Evolutionary conservation across 78 protist species (phyloP).

Genomic region (Anaeramoeba ignava): DNA sequence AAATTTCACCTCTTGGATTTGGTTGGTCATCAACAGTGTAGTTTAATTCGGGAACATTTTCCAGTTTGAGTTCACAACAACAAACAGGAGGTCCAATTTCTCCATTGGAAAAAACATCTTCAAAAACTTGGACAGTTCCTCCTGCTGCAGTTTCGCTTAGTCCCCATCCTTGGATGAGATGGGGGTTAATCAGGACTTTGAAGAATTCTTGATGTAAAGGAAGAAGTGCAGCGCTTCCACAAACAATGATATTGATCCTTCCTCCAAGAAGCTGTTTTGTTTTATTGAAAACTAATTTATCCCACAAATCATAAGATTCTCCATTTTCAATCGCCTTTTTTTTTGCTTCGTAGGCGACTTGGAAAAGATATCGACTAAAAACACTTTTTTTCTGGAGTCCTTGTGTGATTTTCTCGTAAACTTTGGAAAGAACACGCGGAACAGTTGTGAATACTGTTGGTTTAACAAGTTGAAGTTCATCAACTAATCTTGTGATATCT

Average conservation of each 20-base stretch:
- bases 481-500: neutral
- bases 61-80: neutral
- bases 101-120: too few species aligned
- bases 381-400: neutral
- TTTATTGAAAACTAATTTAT: neutral
- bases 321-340: neutral
- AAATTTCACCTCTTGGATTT: slow-evolving; percentile 89
- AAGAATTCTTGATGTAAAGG: too few species aligned
- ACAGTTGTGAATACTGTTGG: neutral
- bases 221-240: too few species aligned
- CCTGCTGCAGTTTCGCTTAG: too few species aligned
- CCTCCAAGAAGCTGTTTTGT: too few species aligned
- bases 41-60: neutral
- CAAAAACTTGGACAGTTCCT: too few species aligned
- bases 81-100: neutral
- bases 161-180: too few species aligned
- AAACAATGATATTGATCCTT: too few species aligned
- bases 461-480: neutral
- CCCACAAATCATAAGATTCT: neutral
- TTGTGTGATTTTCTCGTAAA: neutral
- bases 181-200: too few species aligned
- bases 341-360: neutral
- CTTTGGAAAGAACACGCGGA: neutral
- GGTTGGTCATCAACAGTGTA: neutral
- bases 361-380: neutral